phyloP scores from a whole-genome alignment of 306 rosid genomes.

The Ceratonia siliqua region DNA sequence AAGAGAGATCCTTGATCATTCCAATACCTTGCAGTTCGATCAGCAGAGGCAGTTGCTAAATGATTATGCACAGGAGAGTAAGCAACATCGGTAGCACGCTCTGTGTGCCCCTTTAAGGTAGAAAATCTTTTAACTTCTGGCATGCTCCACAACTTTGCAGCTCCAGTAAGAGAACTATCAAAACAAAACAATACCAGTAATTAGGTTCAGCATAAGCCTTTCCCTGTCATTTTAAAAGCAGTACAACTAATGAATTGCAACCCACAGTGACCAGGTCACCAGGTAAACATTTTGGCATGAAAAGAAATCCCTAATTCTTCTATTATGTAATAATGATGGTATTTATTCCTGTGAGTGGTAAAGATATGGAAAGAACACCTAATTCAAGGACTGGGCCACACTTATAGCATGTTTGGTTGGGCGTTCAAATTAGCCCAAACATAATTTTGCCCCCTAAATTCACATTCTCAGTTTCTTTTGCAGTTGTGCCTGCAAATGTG shows the following conservation, averaged over 20 bases:
- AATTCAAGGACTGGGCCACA: background rate
- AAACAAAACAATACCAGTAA: constrained; percentile 35
- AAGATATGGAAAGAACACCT: background rate
- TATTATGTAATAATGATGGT: background rate
- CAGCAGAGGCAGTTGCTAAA: constrained; percentile 94
- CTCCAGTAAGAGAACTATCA: constrained; percentile 75
- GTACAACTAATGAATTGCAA: background rate
- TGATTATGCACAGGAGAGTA: constrained; percentile 77
- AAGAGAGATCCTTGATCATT: constrained; percentile 70
- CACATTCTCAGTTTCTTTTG: background rate
- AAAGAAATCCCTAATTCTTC: background rate
- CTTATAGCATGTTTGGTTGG: background rate
- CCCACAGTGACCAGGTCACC: background rate
- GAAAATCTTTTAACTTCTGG: constrained; percentile 64
- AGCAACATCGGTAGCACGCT: constrained; percentile 80
- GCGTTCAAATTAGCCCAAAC: background rate
- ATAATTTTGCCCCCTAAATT: background rate
- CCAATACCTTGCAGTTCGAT: constrained; percentile 90
- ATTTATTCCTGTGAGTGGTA: background rate
- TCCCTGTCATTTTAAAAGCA: background rate
- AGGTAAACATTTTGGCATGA: background rate
- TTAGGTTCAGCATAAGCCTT: background rate
- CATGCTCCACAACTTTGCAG: constrained; percentile 90
- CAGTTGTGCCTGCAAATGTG: background rate
- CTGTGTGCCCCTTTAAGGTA: constrained; percentile 82